Evolutionary conservation across 2,329 filamentous ascomycete species (phyloP), one percentile per base, ranked within the genome.

Genomic region (Neodidymelliopsis sp.): DNA sequence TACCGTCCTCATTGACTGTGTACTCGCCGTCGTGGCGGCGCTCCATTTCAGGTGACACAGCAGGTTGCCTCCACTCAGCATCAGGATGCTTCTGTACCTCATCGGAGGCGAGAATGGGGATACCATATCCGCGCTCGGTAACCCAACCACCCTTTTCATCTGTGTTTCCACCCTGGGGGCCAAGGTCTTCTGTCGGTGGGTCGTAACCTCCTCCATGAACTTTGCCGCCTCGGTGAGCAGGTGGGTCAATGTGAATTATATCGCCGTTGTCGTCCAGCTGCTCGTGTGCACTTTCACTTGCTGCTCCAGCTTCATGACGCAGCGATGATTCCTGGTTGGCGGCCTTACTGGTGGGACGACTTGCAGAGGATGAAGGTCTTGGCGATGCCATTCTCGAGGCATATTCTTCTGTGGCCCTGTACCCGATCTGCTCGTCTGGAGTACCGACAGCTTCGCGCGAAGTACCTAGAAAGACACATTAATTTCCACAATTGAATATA

Each of bases 381-480:
- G 88, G 88, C n/a, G 89, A 89, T 33, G 84, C 80, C 53, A 91
- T 85, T 53, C 90, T 87, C 22, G 87, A 88, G 12, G 86, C 81
- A 67, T 91, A 96, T 67, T 96, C 87, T 57, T 97, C 91, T 9
- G 85, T 87, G 10, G 91, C 93, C 54, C 91, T 84, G 75, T 92
- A 96, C 15, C 90, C 94, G 62, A 96, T 85, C 69, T 97, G 89
- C 65, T 97, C 93, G 61, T 89, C 90, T 2, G 94, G 94, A 4
- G 91, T 94, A 47, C 89, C 85, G 38, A 83, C 75, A 47, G 84
- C 80, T 40, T 82, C 82, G 40, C 80, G 76, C 30, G 83, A 84
- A 29, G 84, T 84, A 54, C 85, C 90, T 94, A n/a, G 67, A 46
- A 57, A 48, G 49, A 68, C 75, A 76, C 81, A 53, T 73, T 61